A percentile compares a stretch with the other conserved stretches of the same genome.
Evolutionary conservation across 2,329 filamentous ascomycete species (phyloP).

Genomic region (Neofusicoccum laricinum): DNA sequence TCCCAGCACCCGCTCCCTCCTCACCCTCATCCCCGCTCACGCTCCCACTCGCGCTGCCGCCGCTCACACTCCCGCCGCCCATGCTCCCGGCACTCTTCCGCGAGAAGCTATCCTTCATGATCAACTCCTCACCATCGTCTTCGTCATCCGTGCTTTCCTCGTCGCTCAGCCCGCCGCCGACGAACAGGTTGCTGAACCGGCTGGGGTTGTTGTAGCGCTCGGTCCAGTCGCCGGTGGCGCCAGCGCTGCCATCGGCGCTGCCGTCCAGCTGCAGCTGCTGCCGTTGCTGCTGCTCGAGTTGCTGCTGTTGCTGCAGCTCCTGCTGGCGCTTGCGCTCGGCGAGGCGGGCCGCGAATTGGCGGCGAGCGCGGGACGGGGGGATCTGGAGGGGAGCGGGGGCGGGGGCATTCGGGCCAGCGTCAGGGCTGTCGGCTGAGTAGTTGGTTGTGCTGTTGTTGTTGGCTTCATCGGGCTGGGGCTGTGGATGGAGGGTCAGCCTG

Average conservation of each 20-base stretch:
- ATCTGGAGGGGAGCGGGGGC: constrained; percentile 73
- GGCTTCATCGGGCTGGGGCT: constrained; percentile 13
- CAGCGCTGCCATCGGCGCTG: neutral
- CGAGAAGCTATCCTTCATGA: constrained; percentile 14
- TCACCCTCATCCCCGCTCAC: neutral
- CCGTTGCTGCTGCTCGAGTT: neutral
- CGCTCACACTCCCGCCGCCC: neutral
- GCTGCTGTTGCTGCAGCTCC: neutral
- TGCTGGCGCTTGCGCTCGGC: constrained; percentile 46
- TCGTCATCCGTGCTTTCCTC: neutral
- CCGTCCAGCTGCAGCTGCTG: neutral
- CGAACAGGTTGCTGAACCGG: constrained; percentile 12
- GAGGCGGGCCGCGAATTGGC: constrained; percentile 85
- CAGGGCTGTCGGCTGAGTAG: constrained; percentile 1
- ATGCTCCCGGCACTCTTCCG: neutral
- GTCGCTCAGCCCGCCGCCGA: neutral
- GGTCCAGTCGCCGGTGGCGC: neutral
- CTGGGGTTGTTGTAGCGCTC: neutral
- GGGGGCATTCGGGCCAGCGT: constrained; percentile 51
- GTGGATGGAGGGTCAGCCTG: constrained; percentile 17
- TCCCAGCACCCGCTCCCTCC: neutral
- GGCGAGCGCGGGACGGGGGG: constrained; percentile 78
- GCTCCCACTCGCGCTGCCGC: neutral
- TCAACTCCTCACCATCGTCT: constrained; percentile 1
- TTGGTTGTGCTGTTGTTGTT: constrained; percentile 5